Evolutionary conservation across 768 basidiomycete genomes (phyloP).

Genomic region (Pisolithus albus): DNA sequence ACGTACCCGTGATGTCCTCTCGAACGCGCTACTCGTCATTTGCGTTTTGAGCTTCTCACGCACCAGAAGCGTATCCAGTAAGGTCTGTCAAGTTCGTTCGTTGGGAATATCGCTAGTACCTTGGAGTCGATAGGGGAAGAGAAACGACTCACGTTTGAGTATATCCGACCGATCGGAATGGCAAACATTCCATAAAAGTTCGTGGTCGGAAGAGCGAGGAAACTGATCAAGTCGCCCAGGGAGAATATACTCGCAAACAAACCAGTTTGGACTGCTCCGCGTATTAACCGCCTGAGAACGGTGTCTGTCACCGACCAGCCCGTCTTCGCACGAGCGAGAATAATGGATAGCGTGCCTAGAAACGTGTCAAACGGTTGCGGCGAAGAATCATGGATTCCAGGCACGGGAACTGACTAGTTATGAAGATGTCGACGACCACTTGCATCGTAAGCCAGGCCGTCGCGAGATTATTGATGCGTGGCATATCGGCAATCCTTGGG

Average conservation of each 20-base stretch:
- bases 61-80: constrained; percentile 40
- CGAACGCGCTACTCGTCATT: constrained; percentile 1
- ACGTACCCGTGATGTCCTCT: neutral
- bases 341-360: constrained; percentile 17
- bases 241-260: constrained; percentile 45
- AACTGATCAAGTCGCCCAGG: constrained; percentile 39
- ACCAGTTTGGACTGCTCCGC: constrained; percentile 48
- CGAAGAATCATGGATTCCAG: neutral
- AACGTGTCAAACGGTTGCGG: neutral
- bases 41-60: constrained; percentile 29
- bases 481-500: constrained; percentile 35
- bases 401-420: constrained; percentile 28
- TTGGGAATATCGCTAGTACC: neutral
- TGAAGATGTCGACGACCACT: constrained; percentile 34
- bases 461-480: constrained; percentile 33
- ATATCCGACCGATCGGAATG: constrained; percentile 32
- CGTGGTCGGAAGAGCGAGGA: constrained; percentile 21
- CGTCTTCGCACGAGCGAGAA: constrained; percentile 36
- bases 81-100: constrained; percentile 24
- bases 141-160: constrained; percentile 34
- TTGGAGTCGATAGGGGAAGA: neutral
- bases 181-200: constrained; percentile 33
- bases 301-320: constrained; percentile 46
- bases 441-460: constrained; percentile 42
- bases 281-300: constrained; percentile 46